Conservation (phyloP, 306 rosid genomes). For the Casuarina equisetifolia region DNA sequence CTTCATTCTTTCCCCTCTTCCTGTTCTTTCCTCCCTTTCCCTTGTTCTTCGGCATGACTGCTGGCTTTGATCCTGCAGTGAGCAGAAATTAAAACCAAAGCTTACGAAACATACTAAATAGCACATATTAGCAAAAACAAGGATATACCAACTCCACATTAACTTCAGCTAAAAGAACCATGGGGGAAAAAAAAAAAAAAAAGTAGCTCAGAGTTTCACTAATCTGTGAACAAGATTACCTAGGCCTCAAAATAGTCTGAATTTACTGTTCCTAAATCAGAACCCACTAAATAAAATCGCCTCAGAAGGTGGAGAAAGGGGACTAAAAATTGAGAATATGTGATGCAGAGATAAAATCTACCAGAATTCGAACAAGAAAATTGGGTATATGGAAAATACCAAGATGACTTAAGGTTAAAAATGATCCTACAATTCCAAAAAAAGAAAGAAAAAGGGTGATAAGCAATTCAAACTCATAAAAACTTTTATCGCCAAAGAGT, state of each 20-base stretch:
- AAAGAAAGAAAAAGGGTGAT: background rate
- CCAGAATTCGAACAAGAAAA: background rate
- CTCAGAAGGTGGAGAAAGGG: background rate
- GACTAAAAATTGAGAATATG: background rate
- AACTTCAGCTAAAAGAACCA: too few relatives aligned
- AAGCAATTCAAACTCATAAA: background rate
- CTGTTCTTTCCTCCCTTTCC: conserved; percentile 56
- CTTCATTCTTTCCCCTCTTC: conserved; percentile 54
- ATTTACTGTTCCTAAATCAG: background rate
- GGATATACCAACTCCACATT: background rate
- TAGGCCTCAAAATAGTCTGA: background rate
- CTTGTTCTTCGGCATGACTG: conserved; percentile 52
- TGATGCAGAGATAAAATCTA: background rate
- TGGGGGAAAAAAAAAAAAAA: too few relatives aligned
- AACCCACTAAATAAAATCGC: background rate
- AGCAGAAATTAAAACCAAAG: background rate
- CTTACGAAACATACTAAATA: background rate
- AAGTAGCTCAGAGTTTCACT: too few relatives aligned
- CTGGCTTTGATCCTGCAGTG: conserved; percentile 11
- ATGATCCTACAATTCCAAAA: background rate
- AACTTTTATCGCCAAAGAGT: background rate
- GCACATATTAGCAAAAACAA: background rate
- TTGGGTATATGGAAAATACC: background rate
- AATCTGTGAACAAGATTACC: background rate
- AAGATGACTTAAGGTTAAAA: background rate